phyloP scores from a whole-genome alignment of 2,329 filamentous ascomycete species.

The Gremmenia infestans region DNA sequence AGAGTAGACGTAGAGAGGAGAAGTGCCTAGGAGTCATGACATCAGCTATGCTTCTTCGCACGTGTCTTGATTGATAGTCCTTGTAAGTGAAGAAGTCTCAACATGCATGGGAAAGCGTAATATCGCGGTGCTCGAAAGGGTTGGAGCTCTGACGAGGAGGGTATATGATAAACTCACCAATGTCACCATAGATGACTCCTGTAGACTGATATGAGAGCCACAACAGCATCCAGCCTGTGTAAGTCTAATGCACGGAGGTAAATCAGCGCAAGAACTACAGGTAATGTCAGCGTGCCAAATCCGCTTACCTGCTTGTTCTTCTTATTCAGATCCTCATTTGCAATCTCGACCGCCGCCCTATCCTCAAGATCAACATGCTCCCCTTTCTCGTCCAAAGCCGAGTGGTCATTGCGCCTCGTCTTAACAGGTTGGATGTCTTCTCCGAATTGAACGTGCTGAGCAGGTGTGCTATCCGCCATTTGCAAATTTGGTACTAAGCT shows the following conservation, averaged over 20 bases:
- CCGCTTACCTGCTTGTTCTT: constrained; percentile 29
- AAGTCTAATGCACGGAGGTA: constrained; percentile 12
- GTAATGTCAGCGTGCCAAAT: neutral
- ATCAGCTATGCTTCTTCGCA: neutral
- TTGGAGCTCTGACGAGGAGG: neutral
- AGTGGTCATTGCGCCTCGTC: constrained; percentile 4
- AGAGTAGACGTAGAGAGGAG: constrained; percentile 66
- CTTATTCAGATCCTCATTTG: constrained; percentile 25
- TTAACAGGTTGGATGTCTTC: constrained; percentile 23
- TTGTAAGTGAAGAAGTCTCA: too few species aligned
- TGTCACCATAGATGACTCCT: constrained; percentile 66
- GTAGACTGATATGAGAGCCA: constrained; percentile 60
- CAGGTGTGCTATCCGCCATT: constrained; percentile 15
- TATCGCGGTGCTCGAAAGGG: neutral
- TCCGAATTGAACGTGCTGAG: constrained; percentile 18
- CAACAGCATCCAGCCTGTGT: constrained; percentile 24
- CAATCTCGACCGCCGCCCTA: constrained; percentile 18
- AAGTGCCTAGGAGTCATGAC: constrained; percentile 31
- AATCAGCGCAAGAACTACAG: neutral
- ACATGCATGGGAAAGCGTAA: neutral
- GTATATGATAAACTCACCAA: constrained; percentile 37
- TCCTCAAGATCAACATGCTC: constrained; percentile 21
- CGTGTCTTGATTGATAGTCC: too few species aligned
- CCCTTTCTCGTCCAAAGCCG: constrained; percentile 17
- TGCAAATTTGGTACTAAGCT: neutral